Conservation (phyloP, 805 yeast species). For the Saccharomycopsis fodiens region DNA sequence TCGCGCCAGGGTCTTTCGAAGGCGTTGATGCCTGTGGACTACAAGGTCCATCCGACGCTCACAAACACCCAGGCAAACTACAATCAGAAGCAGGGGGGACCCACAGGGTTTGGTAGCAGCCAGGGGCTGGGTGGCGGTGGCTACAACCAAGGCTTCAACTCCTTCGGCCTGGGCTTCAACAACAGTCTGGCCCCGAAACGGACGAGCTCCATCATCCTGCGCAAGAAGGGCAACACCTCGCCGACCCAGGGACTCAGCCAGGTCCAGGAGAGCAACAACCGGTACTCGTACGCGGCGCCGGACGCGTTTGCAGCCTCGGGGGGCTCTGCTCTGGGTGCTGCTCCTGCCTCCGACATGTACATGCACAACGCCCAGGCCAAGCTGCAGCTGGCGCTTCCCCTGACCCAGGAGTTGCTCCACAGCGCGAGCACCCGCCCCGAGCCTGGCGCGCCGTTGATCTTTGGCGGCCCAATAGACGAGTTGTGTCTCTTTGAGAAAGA, state of each 20-base stretch:
- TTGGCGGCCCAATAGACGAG: conserved; percentile 77
- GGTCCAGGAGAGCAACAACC: conserved; percentile 7
- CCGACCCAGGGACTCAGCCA: conserved; percentile 5
- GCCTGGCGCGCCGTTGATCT: conserved; percentile 34
- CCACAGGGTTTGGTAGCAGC: neutral
- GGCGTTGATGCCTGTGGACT: conserved; percentile 58
- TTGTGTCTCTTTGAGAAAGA: conserved; percentile 78
- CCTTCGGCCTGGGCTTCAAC: neutral
- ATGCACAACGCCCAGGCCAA: neutral
- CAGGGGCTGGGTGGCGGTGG: neutral
- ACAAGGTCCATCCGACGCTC: conserved; percentile 63
- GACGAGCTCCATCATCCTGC: neutral
- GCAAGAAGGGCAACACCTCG: conserved; percentile 7
- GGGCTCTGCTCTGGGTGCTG: neutral
- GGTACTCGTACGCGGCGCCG: neutral
- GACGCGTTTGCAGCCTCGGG: neutral
- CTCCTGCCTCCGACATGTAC: neutral
- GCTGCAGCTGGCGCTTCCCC: conserved; percentile 16
- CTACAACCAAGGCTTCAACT: conserved; percentile 1
- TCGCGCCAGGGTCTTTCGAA: conserved; percentile 31
- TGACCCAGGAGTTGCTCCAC: conserved; percentile 12
- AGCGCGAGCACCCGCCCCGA: neutral
- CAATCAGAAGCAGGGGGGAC: conserved; percentile 13
- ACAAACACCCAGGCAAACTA: conserved; percentile 26
- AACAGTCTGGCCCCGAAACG: neutral